Conservation (phyloP, 495 filamentous ascomycete genomes). For the Xylaria sp. region DNA sequence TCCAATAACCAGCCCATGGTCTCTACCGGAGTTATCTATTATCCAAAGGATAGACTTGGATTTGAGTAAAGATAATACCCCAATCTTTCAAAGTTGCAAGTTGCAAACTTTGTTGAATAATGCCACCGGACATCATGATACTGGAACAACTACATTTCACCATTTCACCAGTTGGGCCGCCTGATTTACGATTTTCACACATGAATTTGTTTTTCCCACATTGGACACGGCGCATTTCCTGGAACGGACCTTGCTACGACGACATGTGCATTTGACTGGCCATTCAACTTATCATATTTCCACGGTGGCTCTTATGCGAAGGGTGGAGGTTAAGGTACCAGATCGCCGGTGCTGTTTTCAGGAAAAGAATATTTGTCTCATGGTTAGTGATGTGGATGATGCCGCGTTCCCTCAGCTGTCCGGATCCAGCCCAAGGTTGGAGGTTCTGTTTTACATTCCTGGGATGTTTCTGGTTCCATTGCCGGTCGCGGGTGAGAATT, state of each 20-base stretch:
- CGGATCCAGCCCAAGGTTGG: conserved; percentile 41
- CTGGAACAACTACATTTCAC: conserved; percentile 32
- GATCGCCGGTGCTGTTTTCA: conserved; percentile 22
- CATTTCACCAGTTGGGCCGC: conserved; percentile 15
- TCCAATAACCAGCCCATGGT: conserved; percentile 34
- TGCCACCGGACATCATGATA: conserved; percentile 35
- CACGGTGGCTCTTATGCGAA: conserved; percentile 40
- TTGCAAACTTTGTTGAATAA: conserved; percentile 50
- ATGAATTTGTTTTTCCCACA: conserved; percentile 39
- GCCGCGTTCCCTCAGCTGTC: conserved; percentile 44
- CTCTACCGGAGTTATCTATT: conserved; percentile 40
- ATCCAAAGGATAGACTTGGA: conserved; percentile 51
- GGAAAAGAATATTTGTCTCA: conserved; percentile 29
- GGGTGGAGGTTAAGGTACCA: conserved; percentile 29
- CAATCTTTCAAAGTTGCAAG: conserved; percentile 53
- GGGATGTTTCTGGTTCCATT: conserved; percentile 37
- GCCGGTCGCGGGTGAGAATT: conserved; percentile 37
- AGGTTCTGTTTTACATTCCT: conserved; percentile 39
- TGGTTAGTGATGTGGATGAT: conserved; percentile 42
- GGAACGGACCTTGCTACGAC: conserved; percentile 41
- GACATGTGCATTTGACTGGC: conserved; percentile 45
- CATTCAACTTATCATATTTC: conserved; percentile 38
- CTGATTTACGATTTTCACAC: conserved; percentile 33
- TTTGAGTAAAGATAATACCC: conserved; percentile 40
- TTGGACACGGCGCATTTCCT: conserved; percentile 44